Base-by-base conservation (phyloP, 2,329 filamentous ascomycete species). In the Bipolaris gigantea region DNA sequence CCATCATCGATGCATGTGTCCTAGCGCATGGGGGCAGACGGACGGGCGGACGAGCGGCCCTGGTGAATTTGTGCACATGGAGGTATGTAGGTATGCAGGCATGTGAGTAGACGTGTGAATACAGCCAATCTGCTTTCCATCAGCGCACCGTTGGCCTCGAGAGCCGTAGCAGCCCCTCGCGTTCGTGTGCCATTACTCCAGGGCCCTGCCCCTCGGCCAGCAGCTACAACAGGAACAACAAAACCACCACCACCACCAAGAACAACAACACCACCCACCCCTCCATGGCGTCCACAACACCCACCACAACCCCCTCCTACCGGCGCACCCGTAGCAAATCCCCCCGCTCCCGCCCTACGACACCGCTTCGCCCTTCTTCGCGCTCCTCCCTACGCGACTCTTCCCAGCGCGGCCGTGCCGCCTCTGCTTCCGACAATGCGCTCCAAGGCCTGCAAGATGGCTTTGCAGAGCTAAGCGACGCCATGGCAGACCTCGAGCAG, bases 401-500 rank as follows among this genome's bases (percentile, higher is more conserved):
- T 40, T 62, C 68, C 23, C 66, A 68, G 25, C 70, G 70, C 52
- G 67, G 65, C 33, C 66, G 63, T 47, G 65, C 62, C 78, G 72
- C 83, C 61, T 74, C 79, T 33, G 81, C 83, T 41, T 77, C 80
- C 4, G 76, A 83, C 4, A 86, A 87, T 55, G 91, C 92, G 0
- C 85, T 97, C 56, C 90, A 93, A 63, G 78, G 83, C 2, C 87
- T 97, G 53, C 92, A 97, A 72, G 90, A 92, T 0, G 88, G 89
- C 13, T 97, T 99, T 74, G 91, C 91, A 13, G 94, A 99, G 77
- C 82, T 99, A 2, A 89, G 90, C 9, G 94, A 99, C 74, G 89
- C 89, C 54, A 92, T 97, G 85, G 91, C 92, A 21, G 94, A 97
- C 67, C 83, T 99, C 9, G 94, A 99, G 79, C 90, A 92, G 56